A percentile compares a stretch with the other conserved stretches of the same genome.
Conservation (phyloP, 768 basidiomycete species). For the Mrakia gelida region DNA sequence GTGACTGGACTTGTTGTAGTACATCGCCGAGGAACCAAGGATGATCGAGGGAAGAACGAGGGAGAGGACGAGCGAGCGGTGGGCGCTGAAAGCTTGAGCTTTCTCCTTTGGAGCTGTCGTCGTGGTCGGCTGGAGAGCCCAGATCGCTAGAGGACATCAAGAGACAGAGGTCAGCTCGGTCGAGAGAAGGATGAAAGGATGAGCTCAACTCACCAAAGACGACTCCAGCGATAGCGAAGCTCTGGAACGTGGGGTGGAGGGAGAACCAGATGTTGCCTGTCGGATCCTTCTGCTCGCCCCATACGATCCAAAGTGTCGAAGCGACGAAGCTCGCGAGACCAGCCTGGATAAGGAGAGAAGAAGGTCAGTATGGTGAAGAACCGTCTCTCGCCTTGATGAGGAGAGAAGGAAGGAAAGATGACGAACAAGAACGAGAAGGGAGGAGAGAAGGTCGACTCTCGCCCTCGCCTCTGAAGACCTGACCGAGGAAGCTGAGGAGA, state of each 20-base stretch:
- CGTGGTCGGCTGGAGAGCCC: slow-evolving; percentile 17
- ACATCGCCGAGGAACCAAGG: slow-evolving; percentile 5
- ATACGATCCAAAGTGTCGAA: background rate
- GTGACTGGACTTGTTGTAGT: slow-evolving; percentile 21
- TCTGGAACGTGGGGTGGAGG: slow-evolving; percentile 14
- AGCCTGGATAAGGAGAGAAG: background rate
- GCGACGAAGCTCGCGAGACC: slow-evolving; percentile 9
- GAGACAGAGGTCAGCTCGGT: background rate
- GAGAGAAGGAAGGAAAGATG: background rate
- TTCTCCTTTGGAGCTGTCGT: background rate
- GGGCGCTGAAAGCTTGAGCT: slow-evolving; percentile 9
- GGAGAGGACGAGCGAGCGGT: slow-evolving; percentile 10
- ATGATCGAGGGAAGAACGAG: slow-evolving; percentile 13
- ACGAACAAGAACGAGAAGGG: background rate
- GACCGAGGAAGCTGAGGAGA: background rate
- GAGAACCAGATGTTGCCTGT: slow-evolving; percentile 11
- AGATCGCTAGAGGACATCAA: background rate
- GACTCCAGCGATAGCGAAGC: slow-evolving; percentile 1
- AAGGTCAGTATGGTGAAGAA: background rate
- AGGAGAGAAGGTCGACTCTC: background rate
- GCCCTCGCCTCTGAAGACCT: background rate
- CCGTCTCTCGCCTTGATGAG: too few relatives aligned
- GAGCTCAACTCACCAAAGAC: background rate
- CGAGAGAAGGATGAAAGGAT: background rate
- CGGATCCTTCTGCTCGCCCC: background rate